Evolutionary conservation across 2,329 filamentous ascomycete genomes (phyloP), one percentile per base, ranked within the genome.

Genomic region (Venturia oleaginea): DNA sequence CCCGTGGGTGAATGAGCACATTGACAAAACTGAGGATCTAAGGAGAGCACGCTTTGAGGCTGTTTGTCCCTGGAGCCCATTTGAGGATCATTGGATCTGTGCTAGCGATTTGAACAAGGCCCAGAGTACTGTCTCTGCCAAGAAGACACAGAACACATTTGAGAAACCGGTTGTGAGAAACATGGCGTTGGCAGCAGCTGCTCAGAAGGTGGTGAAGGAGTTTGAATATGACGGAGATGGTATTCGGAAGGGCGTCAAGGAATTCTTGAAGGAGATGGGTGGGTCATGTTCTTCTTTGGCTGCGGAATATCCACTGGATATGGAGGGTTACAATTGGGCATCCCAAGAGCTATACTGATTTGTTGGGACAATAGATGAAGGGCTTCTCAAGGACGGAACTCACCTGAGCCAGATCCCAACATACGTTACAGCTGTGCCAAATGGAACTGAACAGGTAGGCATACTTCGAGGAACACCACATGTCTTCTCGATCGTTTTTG

Each of bases 371-470:
- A 34, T 70, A 92, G 90, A 89, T 68, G 90, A 96, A 80, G 94
- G 94, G 34, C 79, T 97, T 69, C 79, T 85, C 66, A 86, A 87
- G 71, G 86, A 92, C 70, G 88, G 87, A 67, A 88, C 90, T 38
- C 92, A 88, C 70, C 78, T 99, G 80, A 93, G 90, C 78, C 94
- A 97, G 79, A 97, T 99, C 72, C 94, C 94, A 8, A 96, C 92
- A 51, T 99, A 96, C 77, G 93, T 99, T 69, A 97, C 94, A 1
- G 88, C 86, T 42, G 92, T 97, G 34, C 94, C 94, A 73, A 94
- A 97, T 83, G 94, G 94, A 71, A 97, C 92, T 3, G 94, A 99
- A 79, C 96, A 97, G 87, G 92, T 93, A 79, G 71, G 70, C 46
- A 54, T 57, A 34, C 37, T 34, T 40, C 65, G 38, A 24, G 15